Percentiles rank a stretch among this genome's conserved stretches.
phyloP scores from a whole-genome alignment of 2,329 filamentous ascomycete genomes.

The Aspergillus viridinutans region DNA sequence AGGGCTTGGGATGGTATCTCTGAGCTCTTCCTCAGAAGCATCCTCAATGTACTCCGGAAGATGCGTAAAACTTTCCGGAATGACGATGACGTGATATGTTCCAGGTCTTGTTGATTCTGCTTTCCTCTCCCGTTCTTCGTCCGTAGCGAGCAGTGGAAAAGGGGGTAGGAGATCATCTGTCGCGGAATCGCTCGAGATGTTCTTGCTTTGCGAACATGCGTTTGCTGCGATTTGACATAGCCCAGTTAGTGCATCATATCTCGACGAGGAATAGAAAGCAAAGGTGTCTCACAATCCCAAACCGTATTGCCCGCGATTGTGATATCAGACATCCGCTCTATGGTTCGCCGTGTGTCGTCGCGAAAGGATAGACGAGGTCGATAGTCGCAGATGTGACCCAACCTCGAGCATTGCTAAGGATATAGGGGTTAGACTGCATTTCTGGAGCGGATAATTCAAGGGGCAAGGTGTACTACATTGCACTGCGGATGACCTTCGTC shows the following conservation, averaged over 20 bases:
- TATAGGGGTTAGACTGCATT: constrained; percentile 6
- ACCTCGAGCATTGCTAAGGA: constrained; percentile 49
- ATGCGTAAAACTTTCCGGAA: constrained; percentile 51
- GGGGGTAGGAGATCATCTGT: constrained; percentile 49
- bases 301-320: constrained; percentile 49
- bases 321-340: constrained; percentile 51
- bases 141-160: constrained; percentile 50
- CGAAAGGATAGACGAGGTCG: constrained; percentile 53
- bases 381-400: constrained; percentile 57
- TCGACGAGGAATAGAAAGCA: constrained; percentile 1
- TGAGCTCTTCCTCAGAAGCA: constrained; percentile 19
- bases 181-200: constrained; percentile 25
- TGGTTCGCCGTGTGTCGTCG: constrained; percentile 50
- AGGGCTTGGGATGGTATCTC: constrained; percentile 21
- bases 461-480: constrained; percentile 40
- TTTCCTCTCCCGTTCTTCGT: constrained; percentile 57
- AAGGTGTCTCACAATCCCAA: constrained; percentile 51
- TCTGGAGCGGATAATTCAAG: not conserved
- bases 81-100: constrained; percentile 53
- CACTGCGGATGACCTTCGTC: constrained; percentile 54
- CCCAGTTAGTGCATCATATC: constrained; percentile 10
- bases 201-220: constrained; percentile 24
- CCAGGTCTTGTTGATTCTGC: constrained; percentile 50
- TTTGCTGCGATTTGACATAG: constrained; percentile 21
- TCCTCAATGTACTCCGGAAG: constrained; percentile 49